phyloP scores from a whole-genome alignment of 768 basidiomycete species.

The Lanmaoa pseudosensibilis region DNA sequence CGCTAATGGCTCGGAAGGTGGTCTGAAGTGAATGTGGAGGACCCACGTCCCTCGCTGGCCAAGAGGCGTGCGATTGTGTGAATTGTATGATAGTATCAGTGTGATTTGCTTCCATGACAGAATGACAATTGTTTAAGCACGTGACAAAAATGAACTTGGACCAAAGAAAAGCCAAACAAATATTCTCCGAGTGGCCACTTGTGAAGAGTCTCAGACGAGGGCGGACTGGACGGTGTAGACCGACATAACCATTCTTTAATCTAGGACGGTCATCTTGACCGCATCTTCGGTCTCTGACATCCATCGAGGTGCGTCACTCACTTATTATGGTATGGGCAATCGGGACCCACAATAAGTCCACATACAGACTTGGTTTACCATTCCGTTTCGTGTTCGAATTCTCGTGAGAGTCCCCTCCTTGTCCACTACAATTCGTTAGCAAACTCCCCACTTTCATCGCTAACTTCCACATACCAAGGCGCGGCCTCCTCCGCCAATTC shows the following conservation, averaged over 20 bases:
- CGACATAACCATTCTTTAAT: conserved; percentile 9
- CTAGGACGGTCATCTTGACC: conserved; percentile 12
- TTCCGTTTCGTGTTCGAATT: conserved; percentile 42
- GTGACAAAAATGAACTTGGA: conserved; percentile 50
- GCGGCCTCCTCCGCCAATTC: conserved; percentile 72
- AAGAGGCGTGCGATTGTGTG: conserved; percentile 20
- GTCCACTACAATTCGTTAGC: neutral
- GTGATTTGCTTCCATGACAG: neutral
- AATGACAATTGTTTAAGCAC: too few relatives aligned
- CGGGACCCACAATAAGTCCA: conserved; percentile 57
- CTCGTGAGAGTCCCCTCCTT: conserved; percentile 21
- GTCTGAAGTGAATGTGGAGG: conserved; percentile 19
- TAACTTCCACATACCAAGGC: conserved; percentile 40
- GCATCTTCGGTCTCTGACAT: too few relatives aligned
- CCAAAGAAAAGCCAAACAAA: conserved; percentile 48
- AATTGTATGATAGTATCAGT: neutral
- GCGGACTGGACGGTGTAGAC: conserved; percentile 23
- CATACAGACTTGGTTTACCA: conserved; percentile 41
- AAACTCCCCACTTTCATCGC: neutral
- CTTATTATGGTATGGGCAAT: conserved; percentile 37
- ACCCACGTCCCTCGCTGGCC: conserved; percentile 23
- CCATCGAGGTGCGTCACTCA: conserved; percentile 15
- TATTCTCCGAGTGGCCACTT: conserved; percentile 1
- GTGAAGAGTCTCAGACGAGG: neutral
- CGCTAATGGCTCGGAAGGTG: conserved; percentile 23